Evolutionary conservation across 2,329 filamentous ascomycete genomes (phyloP).

Genomic region (Fusarium sp.): DNA sequence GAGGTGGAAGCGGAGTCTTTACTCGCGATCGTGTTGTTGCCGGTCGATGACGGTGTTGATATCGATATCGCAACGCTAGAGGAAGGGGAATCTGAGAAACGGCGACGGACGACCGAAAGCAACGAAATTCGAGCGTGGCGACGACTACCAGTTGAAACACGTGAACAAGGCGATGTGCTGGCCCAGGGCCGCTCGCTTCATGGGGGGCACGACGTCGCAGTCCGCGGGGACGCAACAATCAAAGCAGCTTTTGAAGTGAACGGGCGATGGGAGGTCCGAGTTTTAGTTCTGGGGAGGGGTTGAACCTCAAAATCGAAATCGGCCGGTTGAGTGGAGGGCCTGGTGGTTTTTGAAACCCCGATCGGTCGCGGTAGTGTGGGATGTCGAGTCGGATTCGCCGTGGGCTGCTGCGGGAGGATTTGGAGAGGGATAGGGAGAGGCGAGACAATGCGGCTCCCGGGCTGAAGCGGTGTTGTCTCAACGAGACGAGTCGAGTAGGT

Average conservation of each 20-base stretch:
- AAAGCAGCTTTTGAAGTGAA: constrained; percentile 10
- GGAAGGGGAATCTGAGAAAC: constrained; percentile 10
- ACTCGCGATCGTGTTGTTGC: constrained; percentile 33
- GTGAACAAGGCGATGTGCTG: constrained; percentile 50
- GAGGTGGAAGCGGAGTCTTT: constrained; percentile 25
- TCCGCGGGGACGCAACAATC: constrained; percentile 14
- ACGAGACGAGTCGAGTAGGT: constrained; percentile 4
- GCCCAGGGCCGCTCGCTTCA: constrained; percentile 56
- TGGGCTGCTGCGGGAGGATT: constrained; percentile 22
- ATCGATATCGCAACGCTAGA: constrained; percentile 19
- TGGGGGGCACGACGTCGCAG: constrained; percentile 41
- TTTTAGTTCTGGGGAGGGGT: constrained; percentile 1
- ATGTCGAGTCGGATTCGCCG: constrained; percentile 10
- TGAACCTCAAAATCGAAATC: constrained; percentile 28
- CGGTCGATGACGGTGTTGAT: constrained; percentile 27
- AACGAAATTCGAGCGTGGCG: constrained; percentile 5
- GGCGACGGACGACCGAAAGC: not conserved
- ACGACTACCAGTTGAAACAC: constrained; percentile 46
- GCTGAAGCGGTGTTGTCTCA: constrained; percentile 25
- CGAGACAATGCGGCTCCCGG: constrained; percentile 24
- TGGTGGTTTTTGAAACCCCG: constrained; percentile 39
- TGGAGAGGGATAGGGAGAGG: constrained; percentile 5
- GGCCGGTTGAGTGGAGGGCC: constrained; percentile 16
- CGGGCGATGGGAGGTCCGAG: constrained; percentile 15
- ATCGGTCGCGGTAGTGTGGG: constrained; percentile 19